A percentile compares a stretch with the other conserved stretches of the same genome.
Conservation (phyloP, 1,284 basidiomycete species). For the Papiliotrema laurentii region DNA sequence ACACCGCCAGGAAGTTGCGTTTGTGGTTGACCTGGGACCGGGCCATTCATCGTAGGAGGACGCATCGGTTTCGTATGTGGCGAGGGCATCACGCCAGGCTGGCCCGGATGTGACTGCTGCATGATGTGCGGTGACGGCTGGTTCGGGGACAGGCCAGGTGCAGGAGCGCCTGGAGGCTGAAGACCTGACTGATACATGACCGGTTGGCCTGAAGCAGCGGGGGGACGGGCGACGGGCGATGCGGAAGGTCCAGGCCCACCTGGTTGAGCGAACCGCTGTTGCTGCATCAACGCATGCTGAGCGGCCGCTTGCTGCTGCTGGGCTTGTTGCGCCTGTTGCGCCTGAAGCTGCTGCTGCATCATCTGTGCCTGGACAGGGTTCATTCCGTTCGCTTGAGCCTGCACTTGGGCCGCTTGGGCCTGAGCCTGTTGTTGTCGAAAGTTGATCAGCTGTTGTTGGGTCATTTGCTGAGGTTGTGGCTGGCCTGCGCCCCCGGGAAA, state of each 20-base stretch:
- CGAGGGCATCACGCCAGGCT: slow-evolving; percentile 20
- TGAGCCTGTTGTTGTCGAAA: slow-evolving; percentile 21
- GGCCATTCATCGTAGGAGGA: neutral
- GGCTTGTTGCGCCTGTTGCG: slow-evolving; percentile 5
- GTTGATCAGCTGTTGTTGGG: slow-evolving; percentile 20
- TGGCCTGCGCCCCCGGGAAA: slow-evolving; percentile 4
- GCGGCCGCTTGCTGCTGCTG: slow-evolving; percentile 17
- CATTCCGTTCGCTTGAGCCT: slow-evolving; percentile 16
- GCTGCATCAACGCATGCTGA: slow-evolving; percentile 12
- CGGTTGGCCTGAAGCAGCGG: neutral
- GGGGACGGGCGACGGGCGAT: slow-evolving; percentile 15
- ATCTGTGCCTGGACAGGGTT: slow-evolving; percentile 21
- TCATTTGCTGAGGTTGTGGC: slow-evolving; percentile 17
- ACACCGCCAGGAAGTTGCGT: neutral
- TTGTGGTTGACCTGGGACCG: neutral
- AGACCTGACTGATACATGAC: slow-evolving; percentile 4
- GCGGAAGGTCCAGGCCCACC: neutral
- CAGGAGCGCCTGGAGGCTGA: slow-evolving; percentile 15
- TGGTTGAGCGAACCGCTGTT: slow-evolving; percentile 14
- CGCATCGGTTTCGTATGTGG: slow-evolving; percentile 7
- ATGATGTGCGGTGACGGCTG: slow-evolving; percentile 29
- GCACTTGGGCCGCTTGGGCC: slow-evolving; percentile 9
- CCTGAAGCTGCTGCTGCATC: slow-evolving; percentile 17
- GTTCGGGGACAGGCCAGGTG: slow-evolving; percentile 22
- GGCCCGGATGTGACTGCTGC: slow-evolving; percentile 14